These are phyloP conservation scores for Cyclotella cryptica DNA, from an alignment of 108 stramenopile species.

Conservation along the genomic window DNA sequence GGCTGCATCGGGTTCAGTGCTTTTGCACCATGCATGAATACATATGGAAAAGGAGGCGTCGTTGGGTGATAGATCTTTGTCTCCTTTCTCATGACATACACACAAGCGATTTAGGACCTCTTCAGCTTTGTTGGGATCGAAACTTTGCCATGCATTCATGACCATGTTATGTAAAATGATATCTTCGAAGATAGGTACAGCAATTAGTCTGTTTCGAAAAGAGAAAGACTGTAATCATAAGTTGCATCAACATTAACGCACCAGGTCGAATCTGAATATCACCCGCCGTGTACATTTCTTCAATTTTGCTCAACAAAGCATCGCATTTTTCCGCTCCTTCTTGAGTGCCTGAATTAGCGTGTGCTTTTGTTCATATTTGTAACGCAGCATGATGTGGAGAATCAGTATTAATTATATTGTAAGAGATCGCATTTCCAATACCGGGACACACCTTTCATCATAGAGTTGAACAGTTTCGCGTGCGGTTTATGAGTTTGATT, in stretches of 20 bases:
- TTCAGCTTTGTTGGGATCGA: conserved; percentile 44
- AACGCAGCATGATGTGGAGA: no score
- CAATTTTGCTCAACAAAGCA: conserved; percentile 34
- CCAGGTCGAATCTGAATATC: conserved; percentile 39
- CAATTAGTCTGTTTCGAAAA: not conserved
- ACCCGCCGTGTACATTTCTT: conserved; percentile 42
- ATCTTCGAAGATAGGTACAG: conserved; percentile 17
- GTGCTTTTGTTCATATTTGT: not conserved
- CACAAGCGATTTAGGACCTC: conserved; percentile 34
- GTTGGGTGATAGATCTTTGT: conserved; percentile 31
- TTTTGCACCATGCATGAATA: conserved; percentile 50
- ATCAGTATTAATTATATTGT: no score
- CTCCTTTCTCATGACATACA: conserved; percentile 18
- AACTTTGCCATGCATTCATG: conserved; percentile 43
- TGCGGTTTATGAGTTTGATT: conserved; percentile 17
- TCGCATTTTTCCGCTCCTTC: conserved; percentile 40
- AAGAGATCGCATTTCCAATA: not conserved
- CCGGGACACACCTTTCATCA: conserved; percentile 35
- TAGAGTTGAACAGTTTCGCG: conserved; percentile 33
- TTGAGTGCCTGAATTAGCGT: conserved; percentile 32
- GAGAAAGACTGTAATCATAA: not conserved
- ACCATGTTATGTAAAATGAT: conserved; percentile 39
- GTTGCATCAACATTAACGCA: not conserved
- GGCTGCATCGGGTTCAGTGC: conserved; percentile 28
- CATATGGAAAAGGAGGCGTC: conserved; percentile 37